These are phyloP conservation scores for Cytospora mali DNA, from an alignment of 2,329 filamentous ascomycete genomes.

Conservation along the genomic window DNA sequence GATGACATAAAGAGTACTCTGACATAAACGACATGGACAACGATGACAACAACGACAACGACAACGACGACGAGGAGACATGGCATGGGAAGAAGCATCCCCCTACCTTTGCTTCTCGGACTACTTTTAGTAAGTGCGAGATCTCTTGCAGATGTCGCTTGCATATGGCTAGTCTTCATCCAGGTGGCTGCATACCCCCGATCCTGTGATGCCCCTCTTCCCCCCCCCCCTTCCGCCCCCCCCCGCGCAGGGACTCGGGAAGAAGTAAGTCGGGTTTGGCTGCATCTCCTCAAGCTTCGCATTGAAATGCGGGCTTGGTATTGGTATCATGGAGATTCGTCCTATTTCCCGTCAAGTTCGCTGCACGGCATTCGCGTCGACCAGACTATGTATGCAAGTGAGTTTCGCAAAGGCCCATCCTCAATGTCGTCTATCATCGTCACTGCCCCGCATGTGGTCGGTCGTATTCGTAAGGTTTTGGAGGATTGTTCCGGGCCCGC, in stretches of 20 bases:
- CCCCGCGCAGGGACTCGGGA: background rate
- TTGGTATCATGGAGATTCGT: background rate
- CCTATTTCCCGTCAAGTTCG: background rate
- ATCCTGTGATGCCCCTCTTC: constrained; percentile 1
- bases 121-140: background rate
- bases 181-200: constrained; percentile 11
- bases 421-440: constrained; percentile 12
- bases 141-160: constrained; percentile 16
- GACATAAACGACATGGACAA: background rate
- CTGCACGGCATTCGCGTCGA: constrained; percentile 9
- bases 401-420: constrained; percentile 13
- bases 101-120: background rate
- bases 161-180: constrained; percentile 13
- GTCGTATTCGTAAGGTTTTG: constrained; percentile 19
- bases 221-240: background rate
- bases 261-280: background rate
- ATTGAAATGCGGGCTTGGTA: background rate
- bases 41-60: background rate
- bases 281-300: background rate
- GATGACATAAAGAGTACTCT: too few relatives aligned
- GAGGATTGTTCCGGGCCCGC: constrained; percentile 6
- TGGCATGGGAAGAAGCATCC: background rate
- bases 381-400: constrained; percentile 8
- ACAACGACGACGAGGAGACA: background rate
- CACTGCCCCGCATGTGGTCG: constrained; percentile 17